These are phyloP conservation scores for Chytriomyces confervae DNA, from an alignment of 192 early-diverging fungal species.

Conservation along the genomic window DNA sequence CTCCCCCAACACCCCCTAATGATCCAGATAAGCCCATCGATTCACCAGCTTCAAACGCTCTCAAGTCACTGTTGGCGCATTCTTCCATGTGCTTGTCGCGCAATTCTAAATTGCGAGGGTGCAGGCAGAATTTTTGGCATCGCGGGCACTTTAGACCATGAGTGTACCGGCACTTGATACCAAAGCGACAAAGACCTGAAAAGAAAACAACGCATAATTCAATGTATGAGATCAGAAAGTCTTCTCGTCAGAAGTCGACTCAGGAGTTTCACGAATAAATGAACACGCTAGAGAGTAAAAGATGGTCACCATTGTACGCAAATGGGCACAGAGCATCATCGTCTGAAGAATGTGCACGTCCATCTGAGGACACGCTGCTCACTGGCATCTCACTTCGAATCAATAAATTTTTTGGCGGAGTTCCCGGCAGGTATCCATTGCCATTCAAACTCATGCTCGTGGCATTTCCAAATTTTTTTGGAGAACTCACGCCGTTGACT, in stretches of 20 bases:
- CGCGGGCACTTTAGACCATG: conserved; percentile 54
- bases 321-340: conserved; percentile 49
- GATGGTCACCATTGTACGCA: conserved; percentile 44
- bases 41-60: conserved; percentile 18
- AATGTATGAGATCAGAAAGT: neutral
- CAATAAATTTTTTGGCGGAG: neutral
- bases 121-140: conserved; percentile 47
- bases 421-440: neutral
- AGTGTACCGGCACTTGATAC: conserved; percentile 46
- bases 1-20: conserved; percentile 7
- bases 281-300: neutral
- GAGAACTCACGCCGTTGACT: neutral
- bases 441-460: neutral
- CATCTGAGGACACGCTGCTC: neutral
- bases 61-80: conserved; percentile 17
- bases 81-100: conserved; percentile 23
- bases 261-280: neutral
- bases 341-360: neutral
- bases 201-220: too few relatives aligned
- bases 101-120: conserved; percentile 40
- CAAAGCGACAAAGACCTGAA: conserved; percentile 43
- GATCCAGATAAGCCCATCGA: conserved; percentile 31
- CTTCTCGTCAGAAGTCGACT: neutral
- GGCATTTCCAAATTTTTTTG: neutral
- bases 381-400: neutral